Percentiles rank a stretch among this genome's conserved stretches.
These are phyloP conservation scores for Vitis hybrid DNA, from an alignment of 177 flowering plant species.

Conservation along the genomic window DNA sequence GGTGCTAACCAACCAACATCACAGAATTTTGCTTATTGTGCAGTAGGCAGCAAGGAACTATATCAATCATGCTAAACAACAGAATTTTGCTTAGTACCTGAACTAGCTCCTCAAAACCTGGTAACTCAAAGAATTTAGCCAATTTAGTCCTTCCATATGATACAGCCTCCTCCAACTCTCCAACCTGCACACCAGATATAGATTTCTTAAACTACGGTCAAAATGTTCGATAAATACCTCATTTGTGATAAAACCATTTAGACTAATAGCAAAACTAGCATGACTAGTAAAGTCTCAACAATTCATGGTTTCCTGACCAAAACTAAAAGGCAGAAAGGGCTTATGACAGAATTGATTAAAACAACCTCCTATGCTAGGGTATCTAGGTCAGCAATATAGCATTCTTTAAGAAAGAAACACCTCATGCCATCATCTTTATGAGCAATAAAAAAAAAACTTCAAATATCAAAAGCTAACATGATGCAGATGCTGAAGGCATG, in stretches of 20 bases:
- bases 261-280: too few relatives aligned
- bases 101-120: conserved; percentile 47
- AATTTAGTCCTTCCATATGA: conserved; percentile 67
- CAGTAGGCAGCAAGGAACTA: too few relatives aligned
- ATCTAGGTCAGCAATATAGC: too few relatives aligned
- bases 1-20: not conserved
- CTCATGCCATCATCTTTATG: not conserved
- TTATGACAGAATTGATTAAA: too few relatives aligned
- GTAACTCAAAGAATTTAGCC: conserved; percentile 47
- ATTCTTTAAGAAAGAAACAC: not conserved
- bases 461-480: not conserved
- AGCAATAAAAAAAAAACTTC: not conserved
- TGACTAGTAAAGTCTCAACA: too few relatives aligned
- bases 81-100: conserved; percentile 45
- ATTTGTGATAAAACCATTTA: too few relatives aligned
- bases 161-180: conserved; percentile 80
- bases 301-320: too few relatives aligned
- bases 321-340: too few relatives aligned
- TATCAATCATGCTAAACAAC: too few relatives aligned
- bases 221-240: too few relatives aligned
- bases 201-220: not conserved
- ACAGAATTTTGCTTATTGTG: not conserved
- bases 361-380: too few relatives aligned
- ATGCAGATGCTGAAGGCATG: not conserved
- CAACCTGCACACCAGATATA: conserved; percentile 37